phyloP scores from a whole-genome alignment of 441 rosid species.

The Kokia cookei region DNA sequence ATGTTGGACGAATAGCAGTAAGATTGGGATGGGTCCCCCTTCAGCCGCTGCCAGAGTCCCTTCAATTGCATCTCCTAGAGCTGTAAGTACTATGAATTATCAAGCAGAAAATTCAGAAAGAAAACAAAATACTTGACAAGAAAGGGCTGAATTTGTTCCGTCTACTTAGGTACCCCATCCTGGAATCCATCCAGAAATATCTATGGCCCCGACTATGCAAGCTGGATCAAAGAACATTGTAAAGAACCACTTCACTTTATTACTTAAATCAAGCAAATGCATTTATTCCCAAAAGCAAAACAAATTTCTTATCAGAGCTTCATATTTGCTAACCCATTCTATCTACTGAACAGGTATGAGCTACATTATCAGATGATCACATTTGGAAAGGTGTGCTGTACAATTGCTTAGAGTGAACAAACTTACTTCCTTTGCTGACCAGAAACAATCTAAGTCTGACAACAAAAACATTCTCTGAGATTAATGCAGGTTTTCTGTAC shows the following conservation, averaged over 20 bases:
- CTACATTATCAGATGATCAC: constrained; percentile 77
- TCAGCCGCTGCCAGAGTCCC: constrained; percentile 72
- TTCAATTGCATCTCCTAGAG: constrained; percentile 68
- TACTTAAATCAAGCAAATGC: constrained; percentile 6
- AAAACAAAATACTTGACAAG: constrained; percentile 2
- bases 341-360: constrained; percentile 47
- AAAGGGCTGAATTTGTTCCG: constrained; percentile 5
- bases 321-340: constrained; percentile 13
- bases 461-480: constrained; percentile 7
- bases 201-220: constrained; percentile 72
- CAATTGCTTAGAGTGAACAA: not conserved
- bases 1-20: constrained; percentile 74
- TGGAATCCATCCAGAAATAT: constrained; percentile 61
- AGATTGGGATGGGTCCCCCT: constrained; percentile 77
- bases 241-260: constrained; percentile 12
- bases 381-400: constrained; percentile 63
- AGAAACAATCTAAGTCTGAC: constrained; percentile 6
- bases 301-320: not conserved
- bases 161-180: constrained; percentile 48
- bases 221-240: constrained; percentile 68
- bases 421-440: constrained; percentile 7
- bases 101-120: constrained; percentile 1
- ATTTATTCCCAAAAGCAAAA: not conserved
- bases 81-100: constrained; percentile 34
- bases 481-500: constrained; percentile 68